Conservation (phyloP, 2,329 filamentous ascomycete species). For the Apiospora sp. region DNA sequence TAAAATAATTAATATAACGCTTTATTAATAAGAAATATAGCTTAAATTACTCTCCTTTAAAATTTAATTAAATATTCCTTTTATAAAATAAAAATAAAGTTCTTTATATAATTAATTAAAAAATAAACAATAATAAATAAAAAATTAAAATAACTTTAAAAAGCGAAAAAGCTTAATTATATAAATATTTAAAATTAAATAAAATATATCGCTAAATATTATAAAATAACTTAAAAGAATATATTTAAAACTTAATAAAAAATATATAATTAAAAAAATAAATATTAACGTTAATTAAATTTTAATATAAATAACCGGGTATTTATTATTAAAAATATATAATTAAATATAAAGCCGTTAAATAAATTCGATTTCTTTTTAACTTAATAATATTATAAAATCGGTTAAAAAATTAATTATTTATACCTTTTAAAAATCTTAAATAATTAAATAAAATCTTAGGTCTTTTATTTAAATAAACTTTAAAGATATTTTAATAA, state of each 20-base stretch:
- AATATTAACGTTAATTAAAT: background rate
- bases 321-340: slow-evolving; percentile 1
- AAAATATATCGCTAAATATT: background rate
- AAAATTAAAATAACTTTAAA: too few relatives aligned
- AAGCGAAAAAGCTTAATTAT: background rate
- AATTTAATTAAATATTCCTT: background rate
- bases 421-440: background rate
- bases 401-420: background rate
- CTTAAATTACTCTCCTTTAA: background rate
- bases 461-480: background rate
- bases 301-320: background rate
- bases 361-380: background rate
- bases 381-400: background rate
- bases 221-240: background rate
- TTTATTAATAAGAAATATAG: background rate
- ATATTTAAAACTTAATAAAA: background rate
- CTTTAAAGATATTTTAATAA: background rate
- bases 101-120: background rate
- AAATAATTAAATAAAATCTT: background rate
- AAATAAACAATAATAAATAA: too few relatives aligned
- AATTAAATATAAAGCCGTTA: background rate
- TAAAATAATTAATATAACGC: background rate
- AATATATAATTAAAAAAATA: background rate
- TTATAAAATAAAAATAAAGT: background rate
- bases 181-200: background rate